These are phyloP conservation scores for Diospyros lotus DNA, from an alignment of 148 eudicot genomes.

Conservation along the genomic window DNA sequence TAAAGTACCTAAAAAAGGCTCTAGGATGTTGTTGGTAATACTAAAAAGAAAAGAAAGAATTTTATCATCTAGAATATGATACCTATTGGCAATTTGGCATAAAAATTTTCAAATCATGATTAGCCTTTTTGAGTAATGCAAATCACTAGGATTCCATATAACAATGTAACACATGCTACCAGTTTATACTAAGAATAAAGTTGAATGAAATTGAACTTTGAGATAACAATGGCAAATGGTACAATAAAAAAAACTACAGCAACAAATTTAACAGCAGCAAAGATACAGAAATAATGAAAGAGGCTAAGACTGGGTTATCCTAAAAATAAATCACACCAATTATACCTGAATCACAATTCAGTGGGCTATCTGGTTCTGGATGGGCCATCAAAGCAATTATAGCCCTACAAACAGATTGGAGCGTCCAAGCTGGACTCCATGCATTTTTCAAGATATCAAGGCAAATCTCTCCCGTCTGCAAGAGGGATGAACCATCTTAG, in stretches of 20 bases:
- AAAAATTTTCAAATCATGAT: not conserved
- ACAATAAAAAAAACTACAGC: not conserved
- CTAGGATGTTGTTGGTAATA: not conserved
- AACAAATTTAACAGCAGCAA: not conserved
- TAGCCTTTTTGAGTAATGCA: not conserved
- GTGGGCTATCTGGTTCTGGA: slow-evolving; percentile 79
- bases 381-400: slow-evolving; percentile 98
- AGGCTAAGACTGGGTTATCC: not conserved
- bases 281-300: not conserved
- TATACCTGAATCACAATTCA: slow-evolving; percentile 56
- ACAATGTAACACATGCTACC: not conserved
- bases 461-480: slow-evolving; percentile 97
- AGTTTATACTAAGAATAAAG: not conserved
- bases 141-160: not conserved
- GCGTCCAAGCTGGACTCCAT: slow-evolving; percentile 99
- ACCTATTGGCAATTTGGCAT: not conserved
- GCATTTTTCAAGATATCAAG: slow-evolving; percentile 97
- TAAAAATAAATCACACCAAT: not conserved
- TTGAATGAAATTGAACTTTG: not conserved
- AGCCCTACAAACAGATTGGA: slow-evolving; percentile 95
- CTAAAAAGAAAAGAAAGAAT: not conserved
- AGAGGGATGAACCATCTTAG: not conserved
- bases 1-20: not conserved
- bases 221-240: not conserved
- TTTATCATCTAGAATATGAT: not conserved